Conservation (phyloP, 1,139 yeast species). For the Zhuliangozyma parablackwelliae region DNA sequence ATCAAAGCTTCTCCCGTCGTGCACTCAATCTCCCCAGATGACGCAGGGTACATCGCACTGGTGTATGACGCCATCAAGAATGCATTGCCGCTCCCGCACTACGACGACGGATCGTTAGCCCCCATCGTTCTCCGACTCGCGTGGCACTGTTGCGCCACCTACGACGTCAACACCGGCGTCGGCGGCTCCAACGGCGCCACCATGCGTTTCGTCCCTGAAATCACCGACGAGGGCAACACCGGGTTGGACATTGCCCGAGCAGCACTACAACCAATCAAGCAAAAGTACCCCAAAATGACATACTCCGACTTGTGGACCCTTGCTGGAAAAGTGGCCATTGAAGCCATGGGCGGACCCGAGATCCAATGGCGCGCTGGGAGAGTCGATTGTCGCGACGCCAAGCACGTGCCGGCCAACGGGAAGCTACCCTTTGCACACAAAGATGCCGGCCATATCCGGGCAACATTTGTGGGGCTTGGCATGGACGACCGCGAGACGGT, state of each 20-base stretch:
- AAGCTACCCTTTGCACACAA: constrained; percentile 56
- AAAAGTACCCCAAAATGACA: constrained; percentile 52
- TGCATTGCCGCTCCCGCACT: constrained; percentile 15
- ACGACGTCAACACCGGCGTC: constrained; percentile 46
- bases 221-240: constrained; percentile 50
- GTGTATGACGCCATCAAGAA: constrained; percentile 13
- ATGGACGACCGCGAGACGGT: constrained; percentile 62
- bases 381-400: constrained; percentile 49
- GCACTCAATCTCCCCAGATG: constrained; percentile 1
- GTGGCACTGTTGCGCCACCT: constrained; percentile 72
- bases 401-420: constrained; percentile 58
- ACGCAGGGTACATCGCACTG: constrained; percentile 9
- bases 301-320: constrained; percentile 67
- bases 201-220: constrained; percentile 52
- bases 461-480: constrained; percentile 56
- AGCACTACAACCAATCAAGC: constrained; percentile 55
- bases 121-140: constrained; percentile 62
- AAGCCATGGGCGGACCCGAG: constrained; percentile 57
- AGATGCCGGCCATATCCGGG: constrained; percentile 50
- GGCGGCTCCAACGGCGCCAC: constrained; percentile 73
- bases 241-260: constrained; percentile 56
- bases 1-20: not conserved
- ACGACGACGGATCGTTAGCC: constrained; percentile 65
- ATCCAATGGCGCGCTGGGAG: constrained; percentile 61
- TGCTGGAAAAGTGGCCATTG: constrained; percentile 59